A percentile compares a stretch with the other conserved stretches of the same genome.
Evolutionary conservation across 139 green algal genomes (phyloP).

Genomic region (Yamagishiella unicocca): DNA sequence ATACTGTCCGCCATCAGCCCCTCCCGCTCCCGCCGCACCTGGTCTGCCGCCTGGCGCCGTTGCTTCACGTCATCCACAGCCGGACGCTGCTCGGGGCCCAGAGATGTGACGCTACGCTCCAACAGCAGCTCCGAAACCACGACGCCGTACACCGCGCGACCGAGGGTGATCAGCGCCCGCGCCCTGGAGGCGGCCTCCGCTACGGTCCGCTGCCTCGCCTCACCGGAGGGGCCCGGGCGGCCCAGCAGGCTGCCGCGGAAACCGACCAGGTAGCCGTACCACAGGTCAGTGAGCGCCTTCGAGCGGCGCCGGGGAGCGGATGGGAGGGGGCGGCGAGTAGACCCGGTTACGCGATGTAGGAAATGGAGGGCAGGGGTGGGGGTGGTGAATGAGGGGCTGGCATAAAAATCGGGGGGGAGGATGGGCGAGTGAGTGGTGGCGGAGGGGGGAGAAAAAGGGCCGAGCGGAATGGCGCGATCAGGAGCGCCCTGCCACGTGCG

Average conservation of each 20-base stretch:
- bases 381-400: neutral
- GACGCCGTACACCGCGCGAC: neutral
- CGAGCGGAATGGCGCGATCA: too few species aligned
- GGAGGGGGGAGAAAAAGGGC: too few species aligned
- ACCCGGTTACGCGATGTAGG: too few species aligned
- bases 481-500: too few species aligned
- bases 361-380: too few species aligned
- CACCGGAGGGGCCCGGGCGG: neutral
- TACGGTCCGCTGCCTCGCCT: neutral
- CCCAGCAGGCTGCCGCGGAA: neutral
- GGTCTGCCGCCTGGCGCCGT: neutral
- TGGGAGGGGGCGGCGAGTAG: neutral
- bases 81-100: neutral
- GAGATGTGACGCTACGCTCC: neutral
- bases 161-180: neutral
- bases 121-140: neutral
- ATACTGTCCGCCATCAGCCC: neutral
- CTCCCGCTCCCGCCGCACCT: neutral
- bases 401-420: too few species aligned
- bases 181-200: neutral
- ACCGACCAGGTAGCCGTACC: neutral
- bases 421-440: too few species aligned
- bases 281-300: neutral
- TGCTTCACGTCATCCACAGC: neutral
- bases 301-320: neutral